Percentiles rank a stretch among this genome's conserved stretches.
Conservation (phyloP, 2,329 filamentous ascomycete species). For the Venturia nashicola region DNA sequence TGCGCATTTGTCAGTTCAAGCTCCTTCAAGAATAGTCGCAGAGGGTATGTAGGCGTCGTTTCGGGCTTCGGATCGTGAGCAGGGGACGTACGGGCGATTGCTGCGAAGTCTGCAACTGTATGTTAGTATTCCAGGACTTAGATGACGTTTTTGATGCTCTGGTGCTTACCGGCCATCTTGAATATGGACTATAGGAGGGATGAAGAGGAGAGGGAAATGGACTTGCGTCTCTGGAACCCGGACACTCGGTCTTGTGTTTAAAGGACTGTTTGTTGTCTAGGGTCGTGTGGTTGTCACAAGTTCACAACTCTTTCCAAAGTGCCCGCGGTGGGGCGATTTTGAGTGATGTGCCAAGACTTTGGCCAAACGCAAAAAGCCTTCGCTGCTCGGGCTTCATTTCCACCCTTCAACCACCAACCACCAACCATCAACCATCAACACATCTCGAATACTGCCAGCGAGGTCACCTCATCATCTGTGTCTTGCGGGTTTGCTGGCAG, state of each 20-base stretch:
- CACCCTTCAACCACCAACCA: background rate
- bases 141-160: background rate
- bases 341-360: background rate
- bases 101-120: conserved; percentile 1
- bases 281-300: background rate
- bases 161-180: conserved; percentile 4
- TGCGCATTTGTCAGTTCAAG: conserved; percentile 24
- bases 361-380: background rate
- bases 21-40: background rate
- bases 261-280: background rate
- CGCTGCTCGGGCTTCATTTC: background rate
- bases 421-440: background rate
- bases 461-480: background rate
- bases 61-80: background rate
- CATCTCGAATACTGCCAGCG: background rate
- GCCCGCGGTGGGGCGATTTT: background rate
- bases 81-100: background rate
- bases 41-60: background rate
- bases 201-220: background rate
- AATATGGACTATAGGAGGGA: background rate
- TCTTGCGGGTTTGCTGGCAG: background rate
- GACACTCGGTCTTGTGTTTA: background rate
- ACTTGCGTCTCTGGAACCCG: background rate
- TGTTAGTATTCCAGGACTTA: background rate
- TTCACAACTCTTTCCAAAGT: background rate